These are phyloP conservation scores for Acanthamoeba triangularis DNA, from an alignment of 208 protist species.

Conservation along the genomic window DNA sequence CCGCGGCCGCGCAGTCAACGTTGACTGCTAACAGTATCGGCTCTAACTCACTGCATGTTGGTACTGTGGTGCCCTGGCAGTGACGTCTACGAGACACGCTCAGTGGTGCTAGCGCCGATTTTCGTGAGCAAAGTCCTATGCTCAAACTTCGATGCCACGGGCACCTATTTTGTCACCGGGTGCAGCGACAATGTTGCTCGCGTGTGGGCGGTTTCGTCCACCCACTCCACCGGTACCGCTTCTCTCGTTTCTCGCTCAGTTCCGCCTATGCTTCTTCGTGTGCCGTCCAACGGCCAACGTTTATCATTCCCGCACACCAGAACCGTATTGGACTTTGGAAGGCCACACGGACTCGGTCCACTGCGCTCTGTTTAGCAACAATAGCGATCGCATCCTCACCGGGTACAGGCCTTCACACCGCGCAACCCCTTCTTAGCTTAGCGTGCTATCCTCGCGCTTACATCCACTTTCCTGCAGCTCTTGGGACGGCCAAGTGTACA, in stretches of 20 bases:
- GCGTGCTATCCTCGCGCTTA: too few relatives aligned
- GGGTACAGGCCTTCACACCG: not conserved
- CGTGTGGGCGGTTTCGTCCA: conserved; percentile 1
- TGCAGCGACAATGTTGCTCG: conserved; percentile 67
- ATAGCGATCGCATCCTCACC: conserved; percentile 50
- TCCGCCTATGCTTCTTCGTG: not conserved
- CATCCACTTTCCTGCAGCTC: not conserved
- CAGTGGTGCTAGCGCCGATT: conserved; percentile 8
- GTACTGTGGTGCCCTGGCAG: not conserved
- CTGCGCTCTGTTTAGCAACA: conserved; percentile 71
- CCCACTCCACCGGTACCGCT: not conserved
- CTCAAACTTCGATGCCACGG: conserved; percentile 64
- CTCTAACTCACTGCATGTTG: not conserved
- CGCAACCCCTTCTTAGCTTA: not conserved
- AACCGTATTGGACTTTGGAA: conserved; percentile 51
- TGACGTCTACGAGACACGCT: not conserved
- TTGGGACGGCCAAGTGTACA: conserved; percentile 57
- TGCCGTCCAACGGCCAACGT: not conserved
- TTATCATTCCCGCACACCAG: not conserved
- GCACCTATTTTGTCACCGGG: conserved; percentile 55
- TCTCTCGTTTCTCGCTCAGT: not conserved
- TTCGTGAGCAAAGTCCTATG: conserved; percentile 33
- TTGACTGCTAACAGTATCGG: not conserved
- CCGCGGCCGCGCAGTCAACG: not conserved
- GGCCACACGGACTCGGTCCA: conserved; percentile 40